A percentile compares a stretch with the other conserved stretches of the same genome.
Conservation (phyloP, 1,284 basidiomycete genomes). For the Leccinum griseonigrum region DNA sequence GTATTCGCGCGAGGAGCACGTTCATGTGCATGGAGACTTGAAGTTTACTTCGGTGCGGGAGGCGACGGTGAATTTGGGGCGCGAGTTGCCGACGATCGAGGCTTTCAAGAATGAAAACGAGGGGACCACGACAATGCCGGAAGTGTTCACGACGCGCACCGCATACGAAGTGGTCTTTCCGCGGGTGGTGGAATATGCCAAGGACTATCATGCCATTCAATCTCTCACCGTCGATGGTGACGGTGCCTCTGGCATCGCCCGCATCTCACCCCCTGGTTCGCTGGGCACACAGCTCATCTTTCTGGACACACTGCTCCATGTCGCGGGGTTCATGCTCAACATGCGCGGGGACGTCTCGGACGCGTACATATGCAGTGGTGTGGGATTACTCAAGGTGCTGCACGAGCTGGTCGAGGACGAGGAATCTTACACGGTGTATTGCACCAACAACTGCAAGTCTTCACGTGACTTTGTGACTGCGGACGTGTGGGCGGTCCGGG, state of each 20-base stretch:
- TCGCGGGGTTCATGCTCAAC: slow-evolving; percentile 68
- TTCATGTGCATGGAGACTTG: slow-evolving; percentile 52
- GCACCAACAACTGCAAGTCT: slow-evolving; percentile 43
- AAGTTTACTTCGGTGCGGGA: slow-evolving; percentile 33
- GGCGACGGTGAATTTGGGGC: slow-evolving; percentile 40
- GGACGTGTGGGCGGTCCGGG: slow-evolving; percentile 50
- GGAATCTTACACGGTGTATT: slow-evolving; percentile 50
- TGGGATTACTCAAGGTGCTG: slow-evolving; percentile 48
- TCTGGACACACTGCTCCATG: slow-evolving; percentile 64
- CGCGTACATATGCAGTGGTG: slow-evolving; percentile 60
- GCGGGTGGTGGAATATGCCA: slow-evolving; percentile 62
- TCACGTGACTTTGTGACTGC: slow-evolving; percentile 43
- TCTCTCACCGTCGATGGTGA: slow-evolving; percentile 48
- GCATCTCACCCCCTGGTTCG: slow-evolving; percentile 40
- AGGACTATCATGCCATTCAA: slow-evolving; percentile 55
- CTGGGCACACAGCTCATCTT: slow-evolving; percentile 56
- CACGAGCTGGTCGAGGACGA: slow-evolving; percentile 40
- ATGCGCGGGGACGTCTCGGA: slow-evolving; percentile 47
- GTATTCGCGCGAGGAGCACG: slow-evolving; percentile 32
- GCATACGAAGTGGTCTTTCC: slow-evolving; percentile 40
- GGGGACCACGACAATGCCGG: background rate
- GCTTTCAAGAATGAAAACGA: slow-evolving; percentile 22
- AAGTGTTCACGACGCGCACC: background rate
- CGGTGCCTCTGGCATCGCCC: slow-evolving; percentile 54
- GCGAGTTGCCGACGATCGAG: slow-evolving; percentile 36